These are phyloP conservation scores for Picea abies DNA, from an alignment of 83 land plant species.

Conservation along the genomic window DNA sequence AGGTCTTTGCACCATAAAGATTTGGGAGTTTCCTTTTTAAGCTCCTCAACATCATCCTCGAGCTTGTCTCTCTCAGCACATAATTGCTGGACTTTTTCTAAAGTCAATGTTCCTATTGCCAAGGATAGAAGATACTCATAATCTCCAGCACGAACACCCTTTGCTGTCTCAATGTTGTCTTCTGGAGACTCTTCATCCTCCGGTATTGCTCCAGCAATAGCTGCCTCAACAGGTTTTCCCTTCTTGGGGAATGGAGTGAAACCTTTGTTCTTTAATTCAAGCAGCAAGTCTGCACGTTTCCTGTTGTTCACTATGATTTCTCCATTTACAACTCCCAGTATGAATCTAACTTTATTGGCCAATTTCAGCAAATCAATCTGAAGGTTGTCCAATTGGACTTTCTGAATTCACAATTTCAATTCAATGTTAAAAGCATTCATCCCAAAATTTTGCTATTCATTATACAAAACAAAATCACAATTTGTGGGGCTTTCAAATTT, in stretches of 20 bases:
- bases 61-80: no score
- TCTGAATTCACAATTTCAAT: slow-evolving; percentile 43
- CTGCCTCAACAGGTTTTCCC: slow-evolving; percentile 54
- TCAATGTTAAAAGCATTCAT: no score
- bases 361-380: slow-evolving; percentile 73
- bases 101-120: slow-evolving; percentile 91
- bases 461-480: no score
- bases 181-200: slow-evolving; percentile 52
- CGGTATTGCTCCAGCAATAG: slow-evolving; percentile 59
- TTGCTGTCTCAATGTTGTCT: slow-evolving; percentile 45
- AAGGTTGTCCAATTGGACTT: slow-evolving; percentile 56
- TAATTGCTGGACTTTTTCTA: no score
- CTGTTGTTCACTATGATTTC: slow-evolving; percentile 91
- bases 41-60: no score
- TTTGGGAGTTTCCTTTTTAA: no score
- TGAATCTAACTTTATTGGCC: slow-evolving; percentile 92
- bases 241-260: slow-evolving; percentile 96
- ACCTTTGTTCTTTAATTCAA: slow-evolving; percentile 76
- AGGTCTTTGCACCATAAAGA: no score
- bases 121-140: slow-evolving; percentile 93
- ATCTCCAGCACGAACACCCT: slow-evolving; percentile 54
- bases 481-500: no score
- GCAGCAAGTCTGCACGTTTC: slow-evolving; percentile 77
- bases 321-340: slow-evolving; percentile 77
- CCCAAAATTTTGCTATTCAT: no score